Evolutionary conservation across 768 basidiomycete species (phyloP), one percentile per base, ranked within the genome.

Genomic region (Hericium rajendrae): DNA sequence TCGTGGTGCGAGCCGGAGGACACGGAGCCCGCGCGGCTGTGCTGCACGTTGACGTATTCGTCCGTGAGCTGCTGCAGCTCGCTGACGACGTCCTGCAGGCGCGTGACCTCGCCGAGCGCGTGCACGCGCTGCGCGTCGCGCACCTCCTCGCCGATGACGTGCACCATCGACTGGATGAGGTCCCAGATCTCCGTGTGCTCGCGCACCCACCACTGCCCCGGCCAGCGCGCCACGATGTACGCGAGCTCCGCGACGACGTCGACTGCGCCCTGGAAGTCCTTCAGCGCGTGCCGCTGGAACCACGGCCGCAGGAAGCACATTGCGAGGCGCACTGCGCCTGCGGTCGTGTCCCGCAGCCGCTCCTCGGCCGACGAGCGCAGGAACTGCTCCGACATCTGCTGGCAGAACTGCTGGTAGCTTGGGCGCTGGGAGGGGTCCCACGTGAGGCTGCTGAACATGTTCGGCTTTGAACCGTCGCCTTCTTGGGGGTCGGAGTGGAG

Each of bases 351-450:
- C 38, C 80, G 78, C 56, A 86, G 69, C 28, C 81, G 81, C 48
- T 73, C 72, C 55, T 86, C 84, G 32, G 74, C 62, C 1, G 82
- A 71, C 56, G 81, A 73, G 48, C 72, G 76, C 51, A 82, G 69
- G 71, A 88, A 90, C 32, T 76, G 75, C 50, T 78, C 78, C 3
- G 85, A 79, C 76, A 85, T 82, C 18, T 81, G 79, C 63, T 80
- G 80, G 70, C 86, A 89, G 68, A 90, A 90, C 57, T 80, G 77
- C 43, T 80, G 81, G 70, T 80, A 90, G 67, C 74, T 82, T 16
- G 77, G 72, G 65, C 84, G 86, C 10, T 76, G 43, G 16, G 43
- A 73, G 60, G 80, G 82, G 59, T 84, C 78, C 86, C 86, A 77
- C 18, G 73, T 67, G 24, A 78, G 61, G 24, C 61, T 55, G n/a